Evolutionary conservation across 2,329 filamentous ascomycete species (phyloP), one percentile per base, ranked within the genome.

Genomic region (Trichophyton rubrum): DNA sequence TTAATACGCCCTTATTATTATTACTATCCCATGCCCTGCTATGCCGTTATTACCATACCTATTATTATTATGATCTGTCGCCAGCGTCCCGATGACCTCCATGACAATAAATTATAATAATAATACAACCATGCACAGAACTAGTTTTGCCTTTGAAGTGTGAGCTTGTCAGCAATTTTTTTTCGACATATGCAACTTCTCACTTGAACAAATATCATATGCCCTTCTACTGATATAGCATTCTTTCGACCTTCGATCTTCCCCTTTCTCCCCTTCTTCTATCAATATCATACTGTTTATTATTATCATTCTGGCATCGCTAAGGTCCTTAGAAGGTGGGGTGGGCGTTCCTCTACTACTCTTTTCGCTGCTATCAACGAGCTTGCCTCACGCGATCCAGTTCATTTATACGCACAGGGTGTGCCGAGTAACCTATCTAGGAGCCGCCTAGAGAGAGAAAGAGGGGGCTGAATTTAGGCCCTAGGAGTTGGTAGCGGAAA

Each of bases 31-130:
- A 30, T 22, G 43, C 57, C 43, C 56, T 58, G 35, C 8, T 41
- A 43, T 49, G 57, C 20, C 47, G 41, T 35, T 59, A 59, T 49
- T 59, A 58, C 41, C 20, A 58, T 41, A 58, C 30, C 27, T 47
- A 43, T 59, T 57, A 57, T 57, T 40, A 57, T 57, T 57, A 40
- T 57, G 55, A 57, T 57, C 40, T 57, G 55, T 57, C 40, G 35
- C 35, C 57, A 59, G 57, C 24, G 57, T 59, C 57, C 57, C 27
- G 43, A 59, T 47, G 57, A 24, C 41, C 49, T 33, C 61, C 45
- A 56, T 60, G 59, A 51, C 57, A 58, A 49, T 59, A 33, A 40
- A 63, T 40, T 59, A 63, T 63, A 63, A 63, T 63, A 63, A 63
- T 61, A 63, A 53, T 60, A 61, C 57, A 58, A 58, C 57, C 58